Percentiles rank a stretch among this genome's conserved stretches.
Evolutionary conservation across 2,329 filamentous ascomycete genomes (phyloP).

Genomic region (Incumbomyces delicatus): DNA sequence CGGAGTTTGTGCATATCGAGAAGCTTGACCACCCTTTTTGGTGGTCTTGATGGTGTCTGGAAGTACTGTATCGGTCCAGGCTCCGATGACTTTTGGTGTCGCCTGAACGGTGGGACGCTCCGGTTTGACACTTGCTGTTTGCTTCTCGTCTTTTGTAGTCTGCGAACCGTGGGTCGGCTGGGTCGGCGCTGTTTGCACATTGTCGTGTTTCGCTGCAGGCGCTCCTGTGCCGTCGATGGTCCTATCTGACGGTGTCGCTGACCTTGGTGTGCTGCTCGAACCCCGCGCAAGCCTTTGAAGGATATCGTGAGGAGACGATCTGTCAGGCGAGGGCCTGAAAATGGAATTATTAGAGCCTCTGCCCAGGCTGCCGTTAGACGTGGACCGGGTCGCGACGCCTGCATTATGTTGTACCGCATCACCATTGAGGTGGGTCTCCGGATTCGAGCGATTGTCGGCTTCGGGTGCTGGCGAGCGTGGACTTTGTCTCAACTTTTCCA

Average conservation of each 20-base stretch:
- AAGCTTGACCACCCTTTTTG: constrained; percentile 8
- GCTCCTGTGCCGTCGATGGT: background rate
- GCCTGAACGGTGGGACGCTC: constrained; percentile 22
- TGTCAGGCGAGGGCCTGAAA: constrained; percentile 21
- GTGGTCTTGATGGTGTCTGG: constrained; percentile 25
- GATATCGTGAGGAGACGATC: constrained; percentile 33
- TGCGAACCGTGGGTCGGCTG: no score
- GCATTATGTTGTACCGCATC: constrained; percentile 31
- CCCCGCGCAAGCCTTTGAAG: constrained; percentile 32
- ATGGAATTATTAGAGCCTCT: constrained; percentile 7
- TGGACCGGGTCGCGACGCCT: constrained; percentile 27
- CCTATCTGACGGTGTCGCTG: constrained; percentile 10
- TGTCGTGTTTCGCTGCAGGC: background rate
- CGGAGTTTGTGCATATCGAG: constrained; percentile 19
- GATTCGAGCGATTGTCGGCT: background rate
- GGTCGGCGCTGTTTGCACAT: background rate
- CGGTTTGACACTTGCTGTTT: no score
- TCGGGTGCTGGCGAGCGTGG: constrained; percentile 3
- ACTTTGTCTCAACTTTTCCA: constrained; percentile 8
- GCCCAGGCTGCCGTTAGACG: constrained; percentile 11
- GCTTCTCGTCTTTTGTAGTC: no score
- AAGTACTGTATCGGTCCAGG: constrained; percentile 39
- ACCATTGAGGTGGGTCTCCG: constrained; percentile 17
- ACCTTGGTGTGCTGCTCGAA: constrained; percentile 21
- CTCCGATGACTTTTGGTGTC: constrained; percentile 36